Evolutionary conservation across 2,329 filamentous ascomycete genomes (phyloP), one percentile per base, ranked within the genome.

Genomic region (Aaosphaeria pasadenensis): DNA sequence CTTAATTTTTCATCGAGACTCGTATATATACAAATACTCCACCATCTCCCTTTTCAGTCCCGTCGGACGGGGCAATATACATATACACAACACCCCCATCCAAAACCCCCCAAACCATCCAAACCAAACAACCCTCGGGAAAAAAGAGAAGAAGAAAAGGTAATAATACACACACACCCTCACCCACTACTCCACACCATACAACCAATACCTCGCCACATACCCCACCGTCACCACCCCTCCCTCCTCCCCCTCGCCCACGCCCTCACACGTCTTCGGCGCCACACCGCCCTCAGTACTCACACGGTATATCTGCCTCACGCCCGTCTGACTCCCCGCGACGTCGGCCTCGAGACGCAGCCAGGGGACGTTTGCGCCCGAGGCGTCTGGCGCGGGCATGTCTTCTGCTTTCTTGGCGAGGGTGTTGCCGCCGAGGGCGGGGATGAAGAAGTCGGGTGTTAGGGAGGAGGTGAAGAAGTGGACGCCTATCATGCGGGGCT

Each of bases 381-480:
- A 79, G 11, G 56, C 36, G 11, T 36, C 17, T 0, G 91, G 91
- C 0, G 91, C 89, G n/a, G 75, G 59, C 2, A 80, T 74, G 1
- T 78, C 74, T 47, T 76, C 79, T 48, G 79, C 76, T 74, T 92
- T 92, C 58, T 81, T 77, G 60, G 84, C 83, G 24, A 80, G 81
- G 48, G 84, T 78, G 40, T 86, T 87, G 36, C 89, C 76, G 36
- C 89, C 76, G 0, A 75, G 64, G 1, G 80, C 83, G 67, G 87
- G 80, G 53, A 96, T 79, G 71, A 91, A 81, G 76, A 97, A 97
- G 70, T 87, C 86, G 0, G 92, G 88, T 0, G 87, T 89, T 1
- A 82, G 86, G 35, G 70, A 63, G 62, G 86, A 82, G 52, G 75
- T 73, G 78, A 96, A 95, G 80, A 83, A 96, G 75, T 96, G 91